phyloP scores from a whole-genome alignment of 352 stramenopile genomes.

The Phytopythium litorale region DNA sequence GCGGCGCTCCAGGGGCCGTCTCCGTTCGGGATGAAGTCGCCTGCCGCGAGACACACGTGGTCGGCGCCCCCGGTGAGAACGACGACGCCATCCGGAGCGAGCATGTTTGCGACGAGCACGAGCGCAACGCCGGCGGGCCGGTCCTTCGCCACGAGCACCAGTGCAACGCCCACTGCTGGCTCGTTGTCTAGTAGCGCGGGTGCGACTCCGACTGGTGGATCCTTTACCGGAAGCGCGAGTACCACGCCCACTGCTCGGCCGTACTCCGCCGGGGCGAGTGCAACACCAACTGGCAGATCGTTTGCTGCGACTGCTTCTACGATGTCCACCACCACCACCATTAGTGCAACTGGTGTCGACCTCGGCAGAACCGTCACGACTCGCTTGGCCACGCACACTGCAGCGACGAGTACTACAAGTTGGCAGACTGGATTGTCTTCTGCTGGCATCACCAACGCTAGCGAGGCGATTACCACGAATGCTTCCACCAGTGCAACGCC shows the following conservation, averaged over 20 bases:
- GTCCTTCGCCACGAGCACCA: background rate
- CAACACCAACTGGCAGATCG: background rate
- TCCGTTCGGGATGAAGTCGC: constrained; percentile 1
- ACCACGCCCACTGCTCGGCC: background rate
- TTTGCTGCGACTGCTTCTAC: constrained; percentile 6
- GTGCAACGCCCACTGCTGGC: background rate
- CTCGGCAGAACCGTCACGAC: constrained; percentile 2
- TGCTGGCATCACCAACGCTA: background rate
- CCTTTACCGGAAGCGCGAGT: background rate
- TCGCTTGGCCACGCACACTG: background rate
- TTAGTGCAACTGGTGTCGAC: background rate
- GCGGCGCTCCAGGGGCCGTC: constrained; percentile 3
- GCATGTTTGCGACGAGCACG: background rate
- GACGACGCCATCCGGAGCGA: constrained; percentile 7
- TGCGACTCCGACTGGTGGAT: background rate
- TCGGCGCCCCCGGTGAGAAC: constrained; percentile 1
- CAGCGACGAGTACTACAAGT: background rate
- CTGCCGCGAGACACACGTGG: constrained; percentile 3
- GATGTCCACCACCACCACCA: constrained; percentile 3
- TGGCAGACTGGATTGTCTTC: background rate
- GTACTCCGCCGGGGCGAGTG: background rate
- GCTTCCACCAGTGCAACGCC: constrained; percentile 1
- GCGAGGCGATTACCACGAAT: constrained; percentile 3
- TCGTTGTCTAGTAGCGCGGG: background rate
- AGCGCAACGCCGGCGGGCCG: background rate